phyloP scores from a whole-genome alignment of 257 asterid genomes.

The Catharanthus roseus region DNA sequence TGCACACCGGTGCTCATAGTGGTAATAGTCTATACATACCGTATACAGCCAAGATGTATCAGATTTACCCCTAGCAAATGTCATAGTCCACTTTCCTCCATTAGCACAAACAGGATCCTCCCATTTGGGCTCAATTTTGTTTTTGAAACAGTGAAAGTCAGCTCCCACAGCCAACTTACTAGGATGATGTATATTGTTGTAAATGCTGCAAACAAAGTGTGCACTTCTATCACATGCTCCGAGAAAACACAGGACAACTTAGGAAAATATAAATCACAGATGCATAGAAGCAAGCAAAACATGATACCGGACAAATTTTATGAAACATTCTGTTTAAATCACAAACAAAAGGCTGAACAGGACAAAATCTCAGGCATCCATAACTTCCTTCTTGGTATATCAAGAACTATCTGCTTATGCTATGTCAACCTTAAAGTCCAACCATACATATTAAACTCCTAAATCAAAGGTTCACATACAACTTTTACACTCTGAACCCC shows the following conservation, averaged over 20 bases:
- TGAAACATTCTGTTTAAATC: background rate
- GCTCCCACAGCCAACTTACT: constrained; percentile 72
- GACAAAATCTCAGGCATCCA: background rate
- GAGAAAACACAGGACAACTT: background rate
- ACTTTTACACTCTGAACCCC: background rate
- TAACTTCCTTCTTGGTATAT: background rate
- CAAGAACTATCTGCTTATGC: too few species aligned
- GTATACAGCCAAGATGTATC: constrained; percentile 85
- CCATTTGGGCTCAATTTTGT: constrained; percentile 87
- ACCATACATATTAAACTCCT: background rate
- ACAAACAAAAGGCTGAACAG: background rate
- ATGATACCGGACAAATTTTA: background rate
- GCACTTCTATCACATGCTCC: background rate
- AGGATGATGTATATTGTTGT: constrained; percentile 74
- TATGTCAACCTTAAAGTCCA: background rate
- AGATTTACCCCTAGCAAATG: constrained; percentile 51
- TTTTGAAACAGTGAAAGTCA: constrained; percentile 81
- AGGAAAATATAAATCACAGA: background rate
- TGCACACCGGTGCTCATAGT: background rate
- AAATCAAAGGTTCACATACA: background rate
- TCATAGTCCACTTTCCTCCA: constrained; percentile 89
- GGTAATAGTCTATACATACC: constrained; percentile 31
- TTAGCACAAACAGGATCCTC: constrained; percentile 93
- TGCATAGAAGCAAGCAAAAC: background rate
- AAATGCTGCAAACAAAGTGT: constrained; percentile 47